phyloP scores from a whole-genome alignment of 306 rosid species.

The Fragaria vesca region DNA sequence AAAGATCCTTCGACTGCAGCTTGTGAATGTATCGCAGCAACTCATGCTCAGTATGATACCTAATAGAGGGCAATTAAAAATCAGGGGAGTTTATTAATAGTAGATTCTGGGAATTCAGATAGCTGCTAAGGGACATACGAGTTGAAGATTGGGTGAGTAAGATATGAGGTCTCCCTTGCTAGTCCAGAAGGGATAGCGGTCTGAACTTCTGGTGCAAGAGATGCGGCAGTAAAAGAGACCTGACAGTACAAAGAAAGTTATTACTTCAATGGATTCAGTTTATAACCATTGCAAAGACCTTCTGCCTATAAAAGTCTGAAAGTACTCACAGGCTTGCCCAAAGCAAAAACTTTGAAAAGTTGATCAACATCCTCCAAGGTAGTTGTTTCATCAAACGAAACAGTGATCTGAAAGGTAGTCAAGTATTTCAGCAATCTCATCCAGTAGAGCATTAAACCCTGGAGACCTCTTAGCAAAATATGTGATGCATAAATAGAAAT shows the following conservation, averaged over 20 bases:
- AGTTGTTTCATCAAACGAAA: constrained; percentile 90
- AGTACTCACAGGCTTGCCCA: constrained; percentile 55
- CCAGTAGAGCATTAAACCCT: constrained; percentile 9
- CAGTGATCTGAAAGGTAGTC: constrained; percentile 70
- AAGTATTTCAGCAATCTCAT: constrained; percentile 18
- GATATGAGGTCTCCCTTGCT: constrained; percentile 67
- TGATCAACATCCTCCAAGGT: constrained; percentile 91
- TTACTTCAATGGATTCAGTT: constrained; percentile 19
- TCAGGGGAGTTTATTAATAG: constrained; percentile 28
- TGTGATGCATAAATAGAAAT: constrained; percentile 15
- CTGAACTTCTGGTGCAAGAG: constrained; percentile 83
- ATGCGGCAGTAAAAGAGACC: constrained; percentile 91
- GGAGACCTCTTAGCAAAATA: constrained; percentile 5
- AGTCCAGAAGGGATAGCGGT: constrained; percentile 66
- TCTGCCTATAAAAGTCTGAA: constrained; percentile 6
- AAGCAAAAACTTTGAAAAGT: constrained; percentile 77
- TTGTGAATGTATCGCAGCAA: constrained; percentile 75
- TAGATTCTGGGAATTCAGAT: constrained; percentile 20
- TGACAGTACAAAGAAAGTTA: constrained; percentile 25
- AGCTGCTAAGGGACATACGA: constrained; percentile 44
- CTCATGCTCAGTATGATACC: constrained; percentile 98
- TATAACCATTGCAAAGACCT: neutral
- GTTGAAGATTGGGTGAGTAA: constrained; percentile 92
- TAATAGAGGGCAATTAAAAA: constrained; percentile 30
- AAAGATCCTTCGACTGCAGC: constrained; percentile 89